Evolutionary conservation across 2,329 filamentous ascomycete genomes (phyloP).

Genomic region (Aspergillus brunneoviolaceus): DNA sequence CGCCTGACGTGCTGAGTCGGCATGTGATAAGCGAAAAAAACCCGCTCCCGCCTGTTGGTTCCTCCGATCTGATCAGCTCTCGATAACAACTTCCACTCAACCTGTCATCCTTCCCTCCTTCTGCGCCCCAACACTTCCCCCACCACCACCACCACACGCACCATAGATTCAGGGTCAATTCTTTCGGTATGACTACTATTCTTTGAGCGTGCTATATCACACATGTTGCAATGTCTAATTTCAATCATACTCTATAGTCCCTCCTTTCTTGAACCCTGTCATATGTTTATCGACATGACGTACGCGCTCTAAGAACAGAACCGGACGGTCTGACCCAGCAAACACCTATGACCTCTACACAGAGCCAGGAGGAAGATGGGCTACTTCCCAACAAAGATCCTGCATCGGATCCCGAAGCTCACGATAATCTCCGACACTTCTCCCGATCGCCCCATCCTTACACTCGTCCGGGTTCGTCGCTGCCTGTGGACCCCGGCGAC

Average conservation of each 20-base stretch:
- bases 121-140: not conserved
- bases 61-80: conserved; percentile 5
- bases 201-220: not conserved
- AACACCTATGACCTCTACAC: conserved; percentile 30
- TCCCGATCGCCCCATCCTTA: conserved; percentile 69
- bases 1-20: conserved; percentile 7
- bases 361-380: conserved; percentile 31
- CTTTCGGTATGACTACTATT: not conserved
- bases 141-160: not conserved
- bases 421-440: conserved; percentile 47
- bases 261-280: not conserved
- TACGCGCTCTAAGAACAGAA: conserved; percentile 22
- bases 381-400: conserved; percentile 23
- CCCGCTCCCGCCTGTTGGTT: conserved; percentile 14
- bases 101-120: conserved; percentile 1
- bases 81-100: conserved; percentile 11
- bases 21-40: conserved; percentile 24
- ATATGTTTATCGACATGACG: conserved; percentile 28
- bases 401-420: conserved; percentile 18
- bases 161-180: conserved; percentile 1
- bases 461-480: conserved; percentile 55
- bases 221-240: not conserved
- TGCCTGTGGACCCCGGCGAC: conserved; percentile 36
- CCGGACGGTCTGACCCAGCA: conserved; percentile 2
- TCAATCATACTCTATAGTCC: not conserved